These are phyloP conservation scores for Arthrobotrys sphaeroides DNA, from an alignment of 2,329 filamentous ascomycete species.

Conservation along the genomic window DNA sequence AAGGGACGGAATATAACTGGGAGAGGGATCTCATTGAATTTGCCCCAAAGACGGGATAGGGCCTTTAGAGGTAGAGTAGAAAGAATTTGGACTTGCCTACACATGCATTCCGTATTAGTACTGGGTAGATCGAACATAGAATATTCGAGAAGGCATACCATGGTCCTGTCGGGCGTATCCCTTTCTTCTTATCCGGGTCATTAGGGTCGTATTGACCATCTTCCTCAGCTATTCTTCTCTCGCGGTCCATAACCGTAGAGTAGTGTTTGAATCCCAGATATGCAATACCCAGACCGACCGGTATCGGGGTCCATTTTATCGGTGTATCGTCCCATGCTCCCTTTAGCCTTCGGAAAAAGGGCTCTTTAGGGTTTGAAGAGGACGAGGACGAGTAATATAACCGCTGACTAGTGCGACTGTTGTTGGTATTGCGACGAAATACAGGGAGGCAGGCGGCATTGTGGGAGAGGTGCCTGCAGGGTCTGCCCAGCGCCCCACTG, in stretches of 20 bases:
- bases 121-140: not conserved
- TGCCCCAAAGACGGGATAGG: slow-evolving; percentile 86
- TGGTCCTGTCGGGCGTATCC: slow-evolving; percentile 82
- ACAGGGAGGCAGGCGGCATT: not conserved
- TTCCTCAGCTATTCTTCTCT: slow-evolving; percentile 64
- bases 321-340: slow-evolving; percentile 69
- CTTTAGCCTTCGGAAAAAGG: slow-evolving; percentile 32
- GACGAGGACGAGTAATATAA: not conserved
- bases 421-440: not conserved
- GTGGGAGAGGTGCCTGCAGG: slow-evolving; percentile 16
- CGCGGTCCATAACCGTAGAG: slow-evolving; percentile 74
- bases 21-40: slow-evolving; percentile 87
- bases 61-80: slow-evolving; percentile 91
- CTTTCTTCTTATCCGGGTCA: slow-evolving; percentile 66
- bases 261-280: slow-evolving; percentile 85
- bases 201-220: slow-evolving; percentile 63
- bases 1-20: slow-evolving; percentile 88
- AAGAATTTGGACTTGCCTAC: slow-evolving; percentile 87
- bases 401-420: not conserved
- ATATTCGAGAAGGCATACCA: slow-evolving; percentile 68
- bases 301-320: slow-evolving; percentile 90
- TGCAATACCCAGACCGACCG: slow-evolving; percentile 82
- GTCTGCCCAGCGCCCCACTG: slow-evolving; percentile 1
- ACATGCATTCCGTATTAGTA: not conserved
- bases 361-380: slow-evolving; percentile 14